Base-by-base conservation (phyloP, 2,329 filamentous ascomycete species). In the Cladosporium cucumerinum region DNA sequence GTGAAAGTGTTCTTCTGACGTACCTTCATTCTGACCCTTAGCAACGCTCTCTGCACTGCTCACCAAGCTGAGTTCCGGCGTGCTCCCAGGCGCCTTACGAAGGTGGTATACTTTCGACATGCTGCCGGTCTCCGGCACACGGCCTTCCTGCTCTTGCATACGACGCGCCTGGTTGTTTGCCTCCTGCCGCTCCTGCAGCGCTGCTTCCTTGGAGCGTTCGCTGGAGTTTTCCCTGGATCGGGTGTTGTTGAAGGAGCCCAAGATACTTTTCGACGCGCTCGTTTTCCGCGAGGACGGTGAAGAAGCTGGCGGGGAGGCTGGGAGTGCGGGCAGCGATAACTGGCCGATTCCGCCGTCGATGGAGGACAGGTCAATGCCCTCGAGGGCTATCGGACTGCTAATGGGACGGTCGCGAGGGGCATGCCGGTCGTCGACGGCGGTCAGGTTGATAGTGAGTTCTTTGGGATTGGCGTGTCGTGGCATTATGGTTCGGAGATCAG, bases 1-100 rank as follows among this genome's bases (percentile, higher is more conserved):
- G 49, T 62, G 60, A 55, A 23, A 30, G 60, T 54, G 16, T 39
- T n/a, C 4, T 49, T 28, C 4, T 57, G 43, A n/a, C 61, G 28
- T 69, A 75, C 73, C 67, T 69, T 74, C 71, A 66, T 64, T 64
- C 23, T 68, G 66, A 23, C 65, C 61, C 64, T 72, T 72, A 57
- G 66, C 61, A 48, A 70, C 66, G 52, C 69, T 71, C 63, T 74
- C 73, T 55, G 70, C 68, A 61, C 74, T 74, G 30, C 72, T 70
- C 46, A 76, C 68, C 68, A 76, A 63, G 67, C 75, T 79, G 62
- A 83, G 70, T 64, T 83, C 80, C 52, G 81, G 80, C 57, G 81
- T 82, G 43, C 81, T 83, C 32, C 79, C 80, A n/a, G 78, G 76
- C 62, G 74, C 75, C 63, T 77, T 78, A 60, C 78, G 75, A 64